These are phyloP conservation scores for Nakataea oryzae DNA, from an alignment of 2,329 filamentous ascomycete genomes.

Conservation along the genomic window DNA sequence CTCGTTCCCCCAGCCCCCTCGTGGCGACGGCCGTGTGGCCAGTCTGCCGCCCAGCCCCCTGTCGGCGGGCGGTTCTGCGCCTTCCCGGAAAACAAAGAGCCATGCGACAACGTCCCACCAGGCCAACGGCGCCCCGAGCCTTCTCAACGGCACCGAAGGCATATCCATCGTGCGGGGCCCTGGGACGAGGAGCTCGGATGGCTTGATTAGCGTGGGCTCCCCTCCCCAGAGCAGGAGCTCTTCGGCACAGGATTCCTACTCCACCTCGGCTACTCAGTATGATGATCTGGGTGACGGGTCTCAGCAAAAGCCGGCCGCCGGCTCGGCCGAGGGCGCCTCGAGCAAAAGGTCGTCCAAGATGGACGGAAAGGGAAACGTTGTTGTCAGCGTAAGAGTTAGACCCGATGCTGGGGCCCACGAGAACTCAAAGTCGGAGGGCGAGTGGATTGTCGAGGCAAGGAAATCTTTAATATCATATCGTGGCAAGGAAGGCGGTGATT, in stretches of 20 bases:
- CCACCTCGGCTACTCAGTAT: slow-evolving; percentile 79
- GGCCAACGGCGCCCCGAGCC: slow-evolving; percentile 51
- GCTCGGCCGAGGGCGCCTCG: slow-evolving; percentile 6
- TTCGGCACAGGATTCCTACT: slow-evolving; percentile 85
- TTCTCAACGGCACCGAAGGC: slow-evolving; percentile 70
- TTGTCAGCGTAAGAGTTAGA: slow-evolving; percentile 89
- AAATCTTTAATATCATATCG: slow-evolving; percentile 72
- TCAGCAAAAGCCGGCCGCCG: slow-evolving; percentile 19
- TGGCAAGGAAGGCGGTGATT: slow-evolving; percentile 85
- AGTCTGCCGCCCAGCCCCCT: slow-evolving; percentile 55
- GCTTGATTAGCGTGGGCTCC: slow-evolving; percentile 66
- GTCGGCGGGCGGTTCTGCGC: slow-evolving; percentile 35
- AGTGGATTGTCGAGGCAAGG: slow-evolving; percentile 87
- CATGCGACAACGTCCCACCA: slow-evolving; percentile 43
- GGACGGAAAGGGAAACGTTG: slow-evolving; percentile 85
- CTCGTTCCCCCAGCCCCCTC: slow-evolving; percentile 83
- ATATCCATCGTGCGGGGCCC: slow-evolving; percentile 56
- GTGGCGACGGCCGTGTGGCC: slow-evolving; percentile 45
- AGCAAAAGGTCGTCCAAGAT: slow-evolving; percentile 41
- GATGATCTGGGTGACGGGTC: slow-evolving; percentile 61
- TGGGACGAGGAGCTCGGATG: slow-evolving; percentile 59
- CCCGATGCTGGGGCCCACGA: slow-evolving; percentile 64
- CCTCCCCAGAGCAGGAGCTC: slow-evolving; percentile 84
- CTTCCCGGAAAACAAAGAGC: slow-evolving; percentile 41
- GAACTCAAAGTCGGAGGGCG: slow-evolving; percentile 53